Conservation (phyloP, 2,329 filamentous ascomycete species). For the Alternaria novae-zelandiae region DNA sequence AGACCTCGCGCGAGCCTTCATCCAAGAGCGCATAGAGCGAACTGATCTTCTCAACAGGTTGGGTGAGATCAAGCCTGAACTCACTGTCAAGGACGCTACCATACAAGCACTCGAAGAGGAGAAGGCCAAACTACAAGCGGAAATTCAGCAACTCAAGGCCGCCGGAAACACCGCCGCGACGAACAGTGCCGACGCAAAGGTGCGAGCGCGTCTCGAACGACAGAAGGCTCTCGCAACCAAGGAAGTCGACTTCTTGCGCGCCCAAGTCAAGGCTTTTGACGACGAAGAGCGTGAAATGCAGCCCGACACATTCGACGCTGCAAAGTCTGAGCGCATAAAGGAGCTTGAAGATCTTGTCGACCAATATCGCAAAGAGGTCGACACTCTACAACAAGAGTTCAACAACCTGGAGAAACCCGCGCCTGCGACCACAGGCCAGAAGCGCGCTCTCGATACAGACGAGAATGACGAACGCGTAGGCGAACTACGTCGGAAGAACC, state of each 20-base stretch:
- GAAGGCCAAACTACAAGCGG: slow-evolving; percentile 66
- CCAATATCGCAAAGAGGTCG: slow-evolving; percentile 81
- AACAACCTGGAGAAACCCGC: slow-evolving; percentile 65
- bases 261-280: slow-evolving; percentile 86
- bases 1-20: slow-evolving; percentile 80
- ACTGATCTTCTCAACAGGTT: slow-evolving; percentile 81
- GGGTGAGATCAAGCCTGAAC: slow-evolving; percentile 78
- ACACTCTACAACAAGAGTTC: slow-evolving; percentile 76
- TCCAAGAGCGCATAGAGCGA: slow-evolving; percentile 81
- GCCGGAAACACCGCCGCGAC: slow-evolving; percentile 48
- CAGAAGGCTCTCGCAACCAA: slow-evolving; percentile 86
- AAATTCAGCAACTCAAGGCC: slow-evolving; percentile 73
- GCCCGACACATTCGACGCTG: slow-evolving; percentile 76
- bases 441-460: slow-evolving; percentile 66
- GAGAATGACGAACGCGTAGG: slow-evolving; percentile 74
- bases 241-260: slow-evolving; percentile 91
- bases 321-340: slow-evolving; percentile 74
- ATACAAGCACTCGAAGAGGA: slow-evolving; percentile 76
- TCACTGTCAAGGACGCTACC: slow-evolving; percentile 76
- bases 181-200: slow-evolving; percentile 65
- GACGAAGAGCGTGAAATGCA: slow-evolving; percentile 87
- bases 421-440: slow-evolving; percentile 58
- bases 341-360: slow-evolving; percentile 88
- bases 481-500: slow-evolving; percentile 84
- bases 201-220: slow-evolving; percentile 77